Evolutionary conservation across 2,329 filamentous ascomycete species (phyloP).

Genomic region (Colletotrichum lentis): DNA sequence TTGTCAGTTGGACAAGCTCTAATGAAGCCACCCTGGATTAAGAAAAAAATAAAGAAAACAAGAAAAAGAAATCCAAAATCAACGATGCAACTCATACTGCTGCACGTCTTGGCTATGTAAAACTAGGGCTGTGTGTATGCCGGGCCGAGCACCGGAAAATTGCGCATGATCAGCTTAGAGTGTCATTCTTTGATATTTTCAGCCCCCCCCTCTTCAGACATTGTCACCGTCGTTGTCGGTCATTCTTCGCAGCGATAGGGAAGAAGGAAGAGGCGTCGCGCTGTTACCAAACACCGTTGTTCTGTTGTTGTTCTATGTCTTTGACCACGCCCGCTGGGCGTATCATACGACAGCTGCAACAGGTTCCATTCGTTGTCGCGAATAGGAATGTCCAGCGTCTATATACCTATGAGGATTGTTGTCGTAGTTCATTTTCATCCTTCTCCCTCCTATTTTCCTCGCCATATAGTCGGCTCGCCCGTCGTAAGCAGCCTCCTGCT

Average conservation of each 20-base stretch:
- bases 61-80: not conserved
- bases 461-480: not conserved
- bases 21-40: not conserved
- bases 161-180: not conserved
- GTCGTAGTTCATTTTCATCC: not conserved
- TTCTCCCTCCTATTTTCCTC: not conserved
- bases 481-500: not conserved
- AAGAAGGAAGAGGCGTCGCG: not conserved
- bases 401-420: not conserved
- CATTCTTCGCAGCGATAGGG: too few species aligned
- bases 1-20: not conserved
- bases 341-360: not conserved
- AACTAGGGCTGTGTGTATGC: too few species aligned
- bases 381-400: not conserved
- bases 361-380: not conserved
- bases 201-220: not conserved
- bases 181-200: not conserved
- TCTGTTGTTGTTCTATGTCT: not conserved
- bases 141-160: too few species aligned
- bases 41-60: not conserved
- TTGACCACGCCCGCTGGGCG: conserved; percentile 3
- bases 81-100: not conserved
- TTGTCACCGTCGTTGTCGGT: too few species aligned
- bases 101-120: not conserved
- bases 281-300: not conserved